Base-by-base conservation (phyloP, 169 alveolate species). In the Cryptosporidium felis region DNA sequence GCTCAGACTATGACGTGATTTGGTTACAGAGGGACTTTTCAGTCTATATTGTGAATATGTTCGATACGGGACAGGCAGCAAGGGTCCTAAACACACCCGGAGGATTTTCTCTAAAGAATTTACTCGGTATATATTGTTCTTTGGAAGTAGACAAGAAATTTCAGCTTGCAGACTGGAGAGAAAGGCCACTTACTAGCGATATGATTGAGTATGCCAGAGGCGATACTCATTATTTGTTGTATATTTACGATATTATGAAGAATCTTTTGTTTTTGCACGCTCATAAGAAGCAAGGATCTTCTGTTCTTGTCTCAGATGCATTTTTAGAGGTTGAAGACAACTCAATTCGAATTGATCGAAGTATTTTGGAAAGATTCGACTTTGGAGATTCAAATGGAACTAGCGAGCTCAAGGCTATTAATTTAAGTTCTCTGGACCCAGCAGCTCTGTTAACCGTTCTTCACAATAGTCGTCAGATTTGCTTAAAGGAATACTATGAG, bases 11-110 rank as follows among this genome's bases (percentile, higher is more conserved):
- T 80, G 98, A 96, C 88, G 89, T 96, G 32, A 61, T 91, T 49
- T 95, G 98, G 98, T 91, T 97, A 16, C 97, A 97, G 91, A 94
- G 97, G 85, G 99, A 97, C 91, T 96, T 97, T 82, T 96, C 98
- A 21, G 90, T 97, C 12, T 96, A 96, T 90, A 91, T 97, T 14
- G 98, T 96, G 6, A 96, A 96, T 90, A 74, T 96, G 94, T 95
- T 97, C 61, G 99, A 97, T 88, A 96, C 99, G 0, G 95, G 94
- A 10, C 89, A 92, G 80, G 98, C 99, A 34, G 95, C 98, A 1
- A 93, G 95, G 88, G 91, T 92, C 10, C 88, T 95, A 28, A 56
- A 91, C 60, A 82, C 94, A 3, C 90, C 93, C 26, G 90, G 94
- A n/a, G 90, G 95, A 14, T 93, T 89, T 41, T 89, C 97, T 0